Conservation (phyloP, 768 basidiomycete genomes). For the Chalciporus piperatus region DNA sequence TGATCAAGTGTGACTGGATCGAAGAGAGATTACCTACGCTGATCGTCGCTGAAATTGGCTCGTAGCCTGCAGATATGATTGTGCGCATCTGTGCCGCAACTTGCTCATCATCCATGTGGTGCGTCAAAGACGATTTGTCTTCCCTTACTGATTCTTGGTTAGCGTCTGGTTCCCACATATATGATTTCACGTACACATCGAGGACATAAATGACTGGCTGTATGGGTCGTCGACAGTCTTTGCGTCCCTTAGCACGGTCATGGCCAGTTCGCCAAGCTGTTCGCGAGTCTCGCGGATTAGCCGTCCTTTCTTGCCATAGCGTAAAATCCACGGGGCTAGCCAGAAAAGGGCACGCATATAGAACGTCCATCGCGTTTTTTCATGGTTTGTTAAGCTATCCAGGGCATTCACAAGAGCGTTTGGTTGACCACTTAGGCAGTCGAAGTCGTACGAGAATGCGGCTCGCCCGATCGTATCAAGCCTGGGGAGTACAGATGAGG, state of each 20-base stretch:
- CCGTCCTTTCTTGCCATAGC: constrained; percentile 54
- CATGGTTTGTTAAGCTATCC: constrained; percentile 59
- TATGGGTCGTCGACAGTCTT: constrained; percentile 43
- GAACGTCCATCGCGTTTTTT: constrained; percentile 55
- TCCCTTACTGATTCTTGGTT: constrained; percentile 35
- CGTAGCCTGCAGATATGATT: constrained; percentile 55
- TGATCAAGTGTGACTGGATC: not conserved
- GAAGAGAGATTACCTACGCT: constrained; percentile 22
- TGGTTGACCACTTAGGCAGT: constrained; percentile 48
- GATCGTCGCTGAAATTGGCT: constrained; percentile 37
- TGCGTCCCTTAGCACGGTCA: constrained; percentile 53
- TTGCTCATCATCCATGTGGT: constrained; percentile 45
- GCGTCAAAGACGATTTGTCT: constrained; percentile 39
- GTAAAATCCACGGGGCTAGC: constrained; percentile 54
- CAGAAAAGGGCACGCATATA: constrained; percentile 65
- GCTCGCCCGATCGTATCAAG: constrained; percentile 59
- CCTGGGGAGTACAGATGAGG: constrained; percentile 26
- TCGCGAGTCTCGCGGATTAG: constrained; percentile 53
- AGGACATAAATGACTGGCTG: constrained; percentile 49
- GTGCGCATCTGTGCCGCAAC: constrained; percentile 61
- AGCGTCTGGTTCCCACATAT: not conserved
- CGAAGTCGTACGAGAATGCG: constrained; percentile 63
- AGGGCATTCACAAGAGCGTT: constrained; percentile 50
- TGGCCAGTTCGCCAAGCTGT: constrained; percentile 52
- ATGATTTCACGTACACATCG: constrained; percentile 42